Conservation (phyloP, 495 filamentous ascomycete genomes). For the Hamigera avellanea region DNA sequence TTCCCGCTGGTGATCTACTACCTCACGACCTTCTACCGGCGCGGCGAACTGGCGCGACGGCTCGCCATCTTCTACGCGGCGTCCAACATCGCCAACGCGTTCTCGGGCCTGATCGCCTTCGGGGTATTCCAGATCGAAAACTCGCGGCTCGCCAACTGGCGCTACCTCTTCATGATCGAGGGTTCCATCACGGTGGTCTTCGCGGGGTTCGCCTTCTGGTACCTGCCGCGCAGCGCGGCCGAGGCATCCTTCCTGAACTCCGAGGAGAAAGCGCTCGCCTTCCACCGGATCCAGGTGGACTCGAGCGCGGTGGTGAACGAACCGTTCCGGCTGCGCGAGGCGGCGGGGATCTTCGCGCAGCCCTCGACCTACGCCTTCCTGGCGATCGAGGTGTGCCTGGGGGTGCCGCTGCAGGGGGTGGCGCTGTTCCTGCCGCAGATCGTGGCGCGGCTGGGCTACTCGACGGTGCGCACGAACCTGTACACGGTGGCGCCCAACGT, state of each 20-base stretch:
- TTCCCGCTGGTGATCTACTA: constrained; percentile 59
- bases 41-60: constrained; percentile 63
- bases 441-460: constrained; percentile 48
- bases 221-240: constrained; percentile 53
- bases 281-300: constrained; percentile 64
- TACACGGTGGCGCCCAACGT: constrained; percentile 68
- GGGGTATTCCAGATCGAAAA: constrained; percentile 64
- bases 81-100: constrained; percentile 61
- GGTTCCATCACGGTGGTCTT: constrained; percentile 53
- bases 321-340: constrained; percentile 52
- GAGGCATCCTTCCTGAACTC: constrained; percentile 52
- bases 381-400: constrained; percentile 61
- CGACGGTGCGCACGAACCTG: constrained; percentile 59
- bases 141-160: constrained; percentile 44
- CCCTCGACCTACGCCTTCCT: constrained; percentile 53
- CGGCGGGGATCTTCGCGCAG: constrained; percentile 51
- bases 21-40: constrained; percentile 56
- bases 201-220: constrained; percentile 56
- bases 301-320: constrained; percentile 62
- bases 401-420: constrained; percentile 63
- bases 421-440: constrained; percentile 67
- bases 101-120: constrained; percentile 62
- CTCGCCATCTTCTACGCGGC: constrained; percentile 73
- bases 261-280: constrained; percentile 55
- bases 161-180: constrained; percentile 70